Evolutionary conservation across 73 alveolate genomes (phyloP), one percentile per base, ranked within the genome.

Genomic region (Blepharisma japonicum): DNA sequence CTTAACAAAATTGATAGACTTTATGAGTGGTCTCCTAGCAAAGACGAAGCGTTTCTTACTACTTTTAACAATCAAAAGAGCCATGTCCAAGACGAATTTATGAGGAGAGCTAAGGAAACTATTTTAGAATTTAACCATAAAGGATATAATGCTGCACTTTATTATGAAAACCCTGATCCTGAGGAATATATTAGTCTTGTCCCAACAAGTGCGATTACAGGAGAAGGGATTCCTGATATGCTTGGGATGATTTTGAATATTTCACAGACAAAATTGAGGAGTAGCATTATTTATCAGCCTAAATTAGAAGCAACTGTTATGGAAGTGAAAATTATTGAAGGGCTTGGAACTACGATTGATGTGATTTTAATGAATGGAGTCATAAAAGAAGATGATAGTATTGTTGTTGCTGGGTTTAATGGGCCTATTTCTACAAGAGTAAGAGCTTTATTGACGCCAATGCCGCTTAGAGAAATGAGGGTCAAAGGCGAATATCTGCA

Each of bases 181-280:
- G 78, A 87, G 42, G 42, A 32, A 68, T 88, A 89, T 71, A 83
- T 97, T 51, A 89, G 97, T 67, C 83, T 96, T 42, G 97, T 93
- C 27, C 99, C 99, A 18, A 97, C 99, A 11, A 88, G 98, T 68
- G 99, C 99, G 7, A 88, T 92, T 39, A 97, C 99, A 0, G 99
- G 99, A 49, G 99, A 97, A 82, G 99, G 99, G 25, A 87, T 97
- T 46, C 99, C 99, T 6, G 99, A 97, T 86, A 74, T 97, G 76
- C 55, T 97, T 86, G 92, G 95, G 46, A 88, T 95, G 78, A 82
- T 97, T 74, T 86, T 91, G 21, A 92, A 96, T 83, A 80, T 82
- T 77, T 90, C 99, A 7, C 90, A 94, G 70, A 86, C 86, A 27
- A 87, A 46, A 56, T 68, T 92, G 88, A 71, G 85, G 81, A 87